Conservation (phyloP, 495 filamentous ascomycete species). For the Hyaloscypha bicolor region DNA sequence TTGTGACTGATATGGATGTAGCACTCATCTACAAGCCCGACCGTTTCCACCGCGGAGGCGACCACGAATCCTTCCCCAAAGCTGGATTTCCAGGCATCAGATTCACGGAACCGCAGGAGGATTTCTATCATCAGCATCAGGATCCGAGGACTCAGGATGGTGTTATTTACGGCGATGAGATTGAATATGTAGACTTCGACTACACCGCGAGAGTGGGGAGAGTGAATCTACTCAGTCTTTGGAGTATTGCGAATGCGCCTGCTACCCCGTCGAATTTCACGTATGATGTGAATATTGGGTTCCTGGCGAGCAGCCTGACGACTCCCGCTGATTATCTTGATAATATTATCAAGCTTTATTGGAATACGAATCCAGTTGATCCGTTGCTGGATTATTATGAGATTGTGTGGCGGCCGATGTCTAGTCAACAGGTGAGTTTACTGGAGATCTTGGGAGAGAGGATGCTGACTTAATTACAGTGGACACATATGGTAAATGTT, state of each 20-base stretch:
- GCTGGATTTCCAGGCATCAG: slow-evolving; percentile 51
- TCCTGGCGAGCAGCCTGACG: slow-evolving; percentile 7
- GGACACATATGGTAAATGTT: slow-evolving; percentile 46
- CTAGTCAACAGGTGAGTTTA: slow-evolving; percentile 34
- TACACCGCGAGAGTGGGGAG: slow-evolving; percentile 50
- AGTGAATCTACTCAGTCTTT: slow-evolving; percentile 51
- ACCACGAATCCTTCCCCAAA: slow-evolving; percentile 52
- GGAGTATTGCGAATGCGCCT: slow-evolving; percentile 49
- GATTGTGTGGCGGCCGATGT: slow-evolving; percentile 50
- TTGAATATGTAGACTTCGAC: slow-evolving; percentile 53
- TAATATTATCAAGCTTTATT: slow-evolving; percentile 48
- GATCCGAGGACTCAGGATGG: slow-evolving; percentile 45
- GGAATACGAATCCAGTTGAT: slow-evolving; percentile 32
- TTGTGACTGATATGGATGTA: slow-evolving; percentile 43
- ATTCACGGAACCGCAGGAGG: slow-evolving; percentile 54
- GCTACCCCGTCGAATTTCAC: slow-evolving; percentile 45
- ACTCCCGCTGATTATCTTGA: slow-evolving; percentile 30
- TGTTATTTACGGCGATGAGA: slow-evolving; percentile 51
- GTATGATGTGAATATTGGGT: slow-evolving; percentile 39
- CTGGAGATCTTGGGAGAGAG: no score
- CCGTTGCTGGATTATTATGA: slow-evolving; percentile 41
- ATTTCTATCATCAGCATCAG: slow-evolving; percentile 57
- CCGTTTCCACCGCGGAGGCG: slow-evolving; percentile 53
- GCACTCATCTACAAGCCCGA: slow-evolving; percentile 53
- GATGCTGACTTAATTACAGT: slow-evolving; percentile 26